These are phyloP conservation scores for Xanthoceras sorbifolium DNA, from an alignment of 345 rosid species.

Conservation along the genomic window DNA sequence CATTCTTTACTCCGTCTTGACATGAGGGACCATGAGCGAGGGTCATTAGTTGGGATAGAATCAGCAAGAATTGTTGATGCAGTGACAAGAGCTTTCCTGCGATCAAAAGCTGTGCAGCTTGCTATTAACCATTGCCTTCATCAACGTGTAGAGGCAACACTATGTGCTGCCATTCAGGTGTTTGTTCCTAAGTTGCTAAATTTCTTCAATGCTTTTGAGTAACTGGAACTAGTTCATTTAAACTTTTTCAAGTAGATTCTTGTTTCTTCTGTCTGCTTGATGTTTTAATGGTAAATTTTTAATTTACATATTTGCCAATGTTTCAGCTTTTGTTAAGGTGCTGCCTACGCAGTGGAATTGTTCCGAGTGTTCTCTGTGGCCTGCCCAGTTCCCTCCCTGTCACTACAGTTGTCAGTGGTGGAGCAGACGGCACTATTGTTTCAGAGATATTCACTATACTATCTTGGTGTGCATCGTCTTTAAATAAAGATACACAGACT, in stretches of 20 bases:
- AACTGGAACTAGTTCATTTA: slow-evolving; percentile 16
- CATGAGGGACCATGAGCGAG: slow-evolving; percentile 59
- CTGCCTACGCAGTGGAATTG: slow-evolving; percentile 73
- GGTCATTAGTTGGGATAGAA: slow-evolving; percentile 51
- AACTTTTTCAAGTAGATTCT: not conserved
- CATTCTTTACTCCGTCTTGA: slow-evolving; percentile 58
- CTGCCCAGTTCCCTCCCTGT: slow-evolving; percentile 85
- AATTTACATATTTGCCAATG: slow-evolving; percentile 20
- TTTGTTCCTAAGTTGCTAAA: slow-evolving; percentile 18
- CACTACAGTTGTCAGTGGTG: slow-evolving; percentile 84
- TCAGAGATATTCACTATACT: slow-evolving; percentile 79
- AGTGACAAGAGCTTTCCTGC: slow-evolving; percentile 71
- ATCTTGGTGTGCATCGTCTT: slow-evolving; percentile 53
- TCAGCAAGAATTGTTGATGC: slow-evolving; percentile 68
- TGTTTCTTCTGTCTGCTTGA: slow-evolving; percentile 3
- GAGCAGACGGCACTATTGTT: slow-evolving; percentile 89
- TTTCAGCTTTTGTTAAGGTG: slow-evolving; percentile 88
- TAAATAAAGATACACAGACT: slow-evolving; percentile 58
- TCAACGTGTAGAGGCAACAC: slow-evolving; percentile 70
- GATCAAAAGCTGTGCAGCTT: slow-evolving; percentile 76
- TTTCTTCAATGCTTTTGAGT: not conserved
- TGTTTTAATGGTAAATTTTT: slow-evolving; percentile 5
- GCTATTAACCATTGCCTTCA: slow-evolving; percentile 77
- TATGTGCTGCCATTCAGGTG: slow-evolving; percentile 79
- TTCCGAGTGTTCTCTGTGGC: slow-evolving; percentile 85